Conservation (phyloP, 768 basidiomycete genomes). For the Pleurotus giganteus region DNA sequence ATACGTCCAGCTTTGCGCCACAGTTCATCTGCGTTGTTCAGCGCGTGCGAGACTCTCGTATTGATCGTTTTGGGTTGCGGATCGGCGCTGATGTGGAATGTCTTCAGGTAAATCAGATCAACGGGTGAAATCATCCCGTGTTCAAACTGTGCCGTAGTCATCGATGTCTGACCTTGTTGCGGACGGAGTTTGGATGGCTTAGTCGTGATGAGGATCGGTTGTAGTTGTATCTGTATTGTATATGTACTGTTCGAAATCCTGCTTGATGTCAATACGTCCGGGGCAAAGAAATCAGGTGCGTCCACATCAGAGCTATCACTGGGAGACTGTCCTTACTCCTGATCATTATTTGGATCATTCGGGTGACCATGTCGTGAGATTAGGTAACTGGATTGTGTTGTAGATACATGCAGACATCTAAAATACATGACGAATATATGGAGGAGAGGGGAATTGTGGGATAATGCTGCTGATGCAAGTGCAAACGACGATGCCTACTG, state of each 20-base stretch:
- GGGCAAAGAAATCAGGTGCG: too few species aligned
- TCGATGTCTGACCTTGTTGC: too few species aligned
- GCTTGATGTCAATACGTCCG: too few species aligned
- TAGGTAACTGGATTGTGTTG: background rate
- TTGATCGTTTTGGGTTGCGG: background rate
- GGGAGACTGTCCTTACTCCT: background rate
- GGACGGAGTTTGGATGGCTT: too few species aligned
- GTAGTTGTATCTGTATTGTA: too few species aligned
- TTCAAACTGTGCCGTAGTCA: too few species aligned
- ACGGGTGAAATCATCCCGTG: too few species aligned
- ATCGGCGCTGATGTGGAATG: background rate
- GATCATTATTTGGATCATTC: background rate
- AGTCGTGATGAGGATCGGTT: too few species aligned
- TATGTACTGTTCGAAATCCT: too few species aligned
- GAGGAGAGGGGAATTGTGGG: background rate
- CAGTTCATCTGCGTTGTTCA: slow-evolving; percentile 1
- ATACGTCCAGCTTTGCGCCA: background rate
- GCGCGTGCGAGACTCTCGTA: background rate
- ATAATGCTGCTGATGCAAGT: background rate
- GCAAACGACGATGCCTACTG: background rate
- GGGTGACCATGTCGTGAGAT: background rate
- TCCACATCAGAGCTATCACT: too few species aligned
- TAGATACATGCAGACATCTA: background rate
- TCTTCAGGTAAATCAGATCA: too few species aligned
- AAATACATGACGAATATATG: slow-evolving; percentile 5